Evolutionary conservation across 805 yeast species (phyloP).

Genomic region (Komagataella phaffii): DNA sequence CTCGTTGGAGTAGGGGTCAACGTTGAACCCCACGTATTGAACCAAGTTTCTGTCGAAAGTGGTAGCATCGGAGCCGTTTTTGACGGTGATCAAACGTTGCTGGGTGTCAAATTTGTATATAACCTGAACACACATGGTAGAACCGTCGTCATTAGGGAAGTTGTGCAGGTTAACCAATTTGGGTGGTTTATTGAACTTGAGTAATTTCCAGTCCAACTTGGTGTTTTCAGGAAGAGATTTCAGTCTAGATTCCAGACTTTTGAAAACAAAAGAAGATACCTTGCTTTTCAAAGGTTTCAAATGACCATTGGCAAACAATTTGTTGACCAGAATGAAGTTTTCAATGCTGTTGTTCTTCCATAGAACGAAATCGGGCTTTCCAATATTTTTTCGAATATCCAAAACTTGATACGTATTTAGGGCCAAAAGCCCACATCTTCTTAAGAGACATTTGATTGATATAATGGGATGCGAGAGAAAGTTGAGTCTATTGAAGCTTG

Average conservation of each 20-base stretch:
- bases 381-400: slow-evolving; percentile 25
- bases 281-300: slow-evolving; percentile 29
- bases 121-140: slow-evolving; percentile 27
- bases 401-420: slow-evolving; percentile 46
- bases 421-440: slow-evolving; percentile 55
- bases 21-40: slow-evolving; percentile 47
- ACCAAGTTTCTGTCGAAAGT: slow-evolving; percentile 35
- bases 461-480: slow-evolving; percentile 25
- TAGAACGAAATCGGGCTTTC: slow-evolving; percentile 51
- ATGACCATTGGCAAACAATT: slow-evolving; percentile 57
- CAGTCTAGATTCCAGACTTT: slow-evolving; percentile 39
- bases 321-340: slow-evolving; percentile 62
- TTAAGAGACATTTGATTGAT: slow-evolving; percentile 32
- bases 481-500: slow-evolving; percentile 26
- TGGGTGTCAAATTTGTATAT: slow-evolving; percentile 50
- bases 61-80: slow-evolving; percentile 22
- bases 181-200: slow-evolving; percentile 59
- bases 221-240: slow-evolving; percentile 41
- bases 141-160: slow-evolving; percentile 27
- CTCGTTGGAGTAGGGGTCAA: slow-evolving; percentile 47
- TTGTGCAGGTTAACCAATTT: slow-evolving; percentile 56
- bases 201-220: slow-evolving; percentile 63
- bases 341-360: slow-evolving; percentile 87
- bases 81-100: slow-evolving; percentile 40
- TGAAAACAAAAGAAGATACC: slow-evolving; percentile 51